These are phyloP conservation scores for Chrysoporthe austroafricana DNA, from an alignment of 2,329 filamentous ascomycete genomes.

Conservation along the genomic window DNA sequence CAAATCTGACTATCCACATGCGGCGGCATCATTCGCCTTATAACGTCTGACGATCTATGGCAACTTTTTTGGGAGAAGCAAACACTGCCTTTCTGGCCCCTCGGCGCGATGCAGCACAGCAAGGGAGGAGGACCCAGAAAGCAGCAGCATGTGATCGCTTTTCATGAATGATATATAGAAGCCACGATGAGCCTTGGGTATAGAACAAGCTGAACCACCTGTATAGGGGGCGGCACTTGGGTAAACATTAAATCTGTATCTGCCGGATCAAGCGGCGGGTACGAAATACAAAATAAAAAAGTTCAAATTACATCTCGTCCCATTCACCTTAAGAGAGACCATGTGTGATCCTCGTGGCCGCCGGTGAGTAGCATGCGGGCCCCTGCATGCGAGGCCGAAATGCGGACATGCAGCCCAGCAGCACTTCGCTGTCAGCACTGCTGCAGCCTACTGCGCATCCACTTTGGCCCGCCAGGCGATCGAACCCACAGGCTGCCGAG, in stretches of 20 bases:
- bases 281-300: conserved; percentile 4
- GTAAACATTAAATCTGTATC: neutral
- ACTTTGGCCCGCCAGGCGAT: neutral
- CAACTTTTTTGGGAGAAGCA: neutral
- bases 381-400: neutral
- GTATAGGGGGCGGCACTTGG: neutral
- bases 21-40: neutral
- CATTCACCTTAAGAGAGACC: neutral
- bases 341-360: neutral
- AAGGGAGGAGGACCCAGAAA: neutral
- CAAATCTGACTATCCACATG: neutral
- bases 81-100: neutral
- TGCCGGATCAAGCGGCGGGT: neutral
- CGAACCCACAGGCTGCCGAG: no score
- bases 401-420: neutral
- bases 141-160: neutral
- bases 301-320: neutral
- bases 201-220: neutral
- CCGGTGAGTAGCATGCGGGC: neutral
- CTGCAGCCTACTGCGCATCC: neutral
- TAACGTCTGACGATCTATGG: neutral
- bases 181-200: neutral
- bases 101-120: neutral
- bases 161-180: neutral
- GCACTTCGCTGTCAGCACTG: neutral